Conservation (phyloP, 2,329 filamentous ascomycete species). For the Ophiostoma quercus region DNA sequence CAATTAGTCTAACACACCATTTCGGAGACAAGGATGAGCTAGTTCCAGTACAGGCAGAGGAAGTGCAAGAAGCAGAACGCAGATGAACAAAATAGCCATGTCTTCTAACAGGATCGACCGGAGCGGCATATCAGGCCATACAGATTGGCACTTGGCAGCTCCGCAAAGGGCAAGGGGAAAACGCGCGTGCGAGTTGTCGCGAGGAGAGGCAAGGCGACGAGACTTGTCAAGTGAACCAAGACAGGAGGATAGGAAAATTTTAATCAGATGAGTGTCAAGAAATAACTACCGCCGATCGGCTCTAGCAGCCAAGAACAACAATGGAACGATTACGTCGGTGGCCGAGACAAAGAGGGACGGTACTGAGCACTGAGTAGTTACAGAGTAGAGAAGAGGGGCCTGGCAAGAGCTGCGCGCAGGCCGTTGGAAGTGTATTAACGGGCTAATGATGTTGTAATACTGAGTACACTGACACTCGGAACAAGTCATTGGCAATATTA, state of each 20-base stretch:
- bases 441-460: background rate
- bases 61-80: background rate
- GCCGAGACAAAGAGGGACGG: background rate
- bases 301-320: slow-evolving; percentile 7
- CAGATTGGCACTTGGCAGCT: slow-evolving; percentile 7
- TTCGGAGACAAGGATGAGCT: slow-evolving; percentile 24
- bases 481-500: too few species aligned
- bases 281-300: background rate
- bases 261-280: slow-evolving; percentile 4
- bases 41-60: background rate
- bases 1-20: slow-evolving; percentile 14
- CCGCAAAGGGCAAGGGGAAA: background rate
- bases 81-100: background rate
- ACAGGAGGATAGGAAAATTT: background rate
- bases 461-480: too few species aligned
- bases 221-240: background rate
- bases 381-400: background rate
- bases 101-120: slow-evolving; percentile 13
- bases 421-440: background rate
- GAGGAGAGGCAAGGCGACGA: background rate
- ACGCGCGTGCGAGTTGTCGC: background rate
- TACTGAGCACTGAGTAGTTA: background rate
- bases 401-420: background rate
- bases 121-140: slow-evolving; percentile 16
- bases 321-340: slow-evolving; percentile 2